phyloP scores from a whole-genome alignment of 169 alveolate genomes.

The Plasmodium fragile region DNA sequence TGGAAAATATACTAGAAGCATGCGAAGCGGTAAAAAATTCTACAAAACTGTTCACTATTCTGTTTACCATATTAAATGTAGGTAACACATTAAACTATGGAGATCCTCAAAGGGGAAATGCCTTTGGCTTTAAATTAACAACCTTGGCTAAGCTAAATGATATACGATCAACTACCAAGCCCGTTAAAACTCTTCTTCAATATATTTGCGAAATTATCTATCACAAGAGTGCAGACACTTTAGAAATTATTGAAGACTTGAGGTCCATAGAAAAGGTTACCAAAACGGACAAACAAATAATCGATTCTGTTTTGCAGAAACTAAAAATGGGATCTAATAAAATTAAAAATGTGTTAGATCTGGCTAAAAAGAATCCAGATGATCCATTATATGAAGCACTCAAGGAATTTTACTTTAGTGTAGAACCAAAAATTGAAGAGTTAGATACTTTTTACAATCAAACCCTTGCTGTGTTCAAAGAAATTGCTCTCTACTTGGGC shows the following conservation, averaged over 20 bases:
- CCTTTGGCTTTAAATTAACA: conserved; percentile 92
- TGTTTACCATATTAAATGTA: conserved; percentile 87
- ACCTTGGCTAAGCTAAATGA: conserved; percentile 89
- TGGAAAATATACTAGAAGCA: conserved; percentile 84
- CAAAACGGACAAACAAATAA: conserved; percentile 81
- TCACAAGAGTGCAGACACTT: conserved; percentile 77
- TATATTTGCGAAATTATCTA: conserved; percentile 84
- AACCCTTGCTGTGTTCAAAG: conserved; percentile 84
- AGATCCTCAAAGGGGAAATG: conserved; percentile 92
- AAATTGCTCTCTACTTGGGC: conserved; percentile 87
- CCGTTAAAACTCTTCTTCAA: conserved; percentile 90
- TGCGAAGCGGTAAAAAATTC: conserved; percentile 87
- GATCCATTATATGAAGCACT: conserved; percentile 82
- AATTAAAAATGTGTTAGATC: conserved; percentile 80
- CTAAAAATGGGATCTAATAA: conserved; percentile 80
- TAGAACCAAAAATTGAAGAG: conserved; percentile 76
- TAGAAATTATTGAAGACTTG: conserved; percentile 79
- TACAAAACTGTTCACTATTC: conserved; percentile 83
- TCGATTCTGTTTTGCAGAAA: conserved; percentile 79
- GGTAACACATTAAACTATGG: conserved; percentile 91
- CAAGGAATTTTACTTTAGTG: conserved; percentile 71
- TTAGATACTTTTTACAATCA: conserved; percentile 63
- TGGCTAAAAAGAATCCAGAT: conserved; percentile 75
- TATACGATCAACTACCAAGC: conserved; percentile 90
- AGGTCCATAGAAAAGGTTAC: conserved; percentile 80